These are phyloP conservation scores for Debaryomyces subglobosus DNA, from an alignment of 1,139 yeast species.

Conservation along the genomic window DNA sequence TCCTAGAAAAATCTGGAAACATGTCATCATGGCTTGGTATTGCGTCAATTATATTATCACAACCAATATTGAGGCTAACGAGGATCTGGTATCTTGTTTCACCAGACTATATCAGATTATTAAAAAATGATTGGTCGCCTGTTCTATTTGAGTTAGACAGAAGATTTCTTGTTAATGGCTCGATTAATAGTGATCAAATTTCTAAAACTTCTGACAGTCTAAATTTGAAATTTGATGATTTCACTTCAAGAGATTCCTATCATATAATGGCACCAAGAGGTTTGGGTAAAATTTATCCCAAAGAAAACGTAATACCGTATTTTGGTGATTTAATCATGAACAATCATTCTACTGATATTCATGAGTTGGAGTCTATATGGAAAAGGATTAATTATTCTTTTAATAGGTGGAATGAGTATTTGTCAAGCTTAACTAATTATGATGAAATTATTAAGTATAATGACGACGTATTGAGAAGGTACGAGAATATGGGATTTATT, in stretches of 20 bases:
- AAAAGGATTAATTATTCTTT: constrained; percentile 74
- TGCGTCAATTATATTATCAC: constrained; percentile 80
- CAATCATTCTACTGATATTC: constrained; percentile 45
- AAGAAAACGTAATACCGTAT: constrained; percentile 82
- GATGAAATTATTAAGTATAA: constrained; percentile 45
- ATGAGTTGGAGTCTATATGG: constrained; percentile 66
- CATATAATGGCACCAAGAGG: constrained; percentile 91
- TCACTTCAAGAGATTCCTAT: constrained; percentile 48
- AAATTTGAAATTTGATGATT: constrained; percentile 11
- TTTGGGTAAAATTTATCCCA: constrained; percentile 75
- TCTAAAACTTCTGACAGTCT: constrained; percentile 10
- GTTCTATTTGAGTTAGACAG: constrained; percentile 88
- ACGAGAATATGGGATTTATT: constrained; percentile 50
- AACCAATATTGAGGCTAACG: constrained; percentile 74
- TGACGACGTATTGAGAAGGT: constrained; percentile 46
- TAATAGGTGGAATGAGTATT: constrained; percentile 78
- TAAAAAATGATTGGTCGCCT: constrained; percentile 90
- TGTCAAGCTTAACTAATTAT: constrained; percentile 44
- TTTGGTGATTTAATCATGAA: constrained; percentile 75
- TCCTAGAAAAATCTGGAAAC: constrained; percentile 80
- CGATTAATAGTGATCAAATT: constrained; percentile 14
- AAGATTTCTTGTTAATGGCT: constrained; percentile 55
- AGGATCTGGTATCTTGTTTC: constrained; percentile 80
- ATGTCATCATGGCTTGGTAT: constrained; percentile 96
- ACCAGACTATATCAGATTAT: constrained; percentile 57